Evolutionary conservation across 495 filamentous ascomycete species (phyloP), one percentile per base, ranked within the genome.

Genomic region (Penicilliopsis zonata): DNA sequence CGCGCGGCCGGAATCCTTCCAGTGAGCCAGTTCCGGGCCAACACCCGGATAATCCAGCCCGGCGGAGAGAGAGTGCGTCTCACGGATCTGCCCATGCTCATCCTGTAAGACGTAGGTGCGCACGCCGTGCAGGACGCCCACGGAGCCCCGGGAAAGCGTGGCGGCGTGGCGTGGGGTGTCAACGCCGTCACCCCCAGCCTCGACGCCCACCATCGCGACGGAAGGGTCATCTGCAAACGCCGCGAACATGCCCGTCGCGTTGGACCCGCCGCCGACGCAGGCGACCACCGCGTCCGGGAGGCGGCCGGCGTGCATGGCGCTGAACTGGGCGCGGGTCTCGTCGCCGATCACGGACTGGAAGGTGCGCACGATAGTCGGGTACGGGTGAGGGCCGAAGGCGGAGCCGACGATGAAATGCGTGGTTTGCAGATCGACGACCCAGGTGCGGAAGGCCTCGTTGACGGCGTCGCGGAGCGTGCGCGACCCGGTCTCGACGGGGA

Each of bases 11-110:
- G 48, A 77, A 42, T 96, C 92, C 55, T 99, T 99, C 90, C 92
- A 96, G 39, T 66, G 68, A 10, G 76, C 74, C 18, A 99, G 69
- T 50, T 99, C 90, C 8, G 90, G 90, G 0, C 90, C 90, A 17
- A 98, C 90, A 49, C 86, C 90, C 3, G 90, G 90, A 58, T 98
- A 98, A 53, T 98, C 90, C 1, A 98, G 73, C 37, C 90, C 92
- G 2, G 90, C 90, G n/a, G 86, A 94, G 42, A 98, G 77, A 9
- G 86, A 94, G 59, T 98, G 90, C 1, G 90, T 96, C 21, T 95
- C 86, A 18, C 65, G 68, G 45, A 98, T 94, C 57, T 98, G 92
- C 5, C 90, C 90, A 52, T 93, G 73, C 42, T 78, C 66, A 56
- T 93, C 74, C 61, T 98, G 90, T 2, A 98, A 69, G 14, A 98